These are phyloP conservation scores for Silene conica DNA, from an alignment of 148 eudicot species.

Conservation along the genomic window DNA sequence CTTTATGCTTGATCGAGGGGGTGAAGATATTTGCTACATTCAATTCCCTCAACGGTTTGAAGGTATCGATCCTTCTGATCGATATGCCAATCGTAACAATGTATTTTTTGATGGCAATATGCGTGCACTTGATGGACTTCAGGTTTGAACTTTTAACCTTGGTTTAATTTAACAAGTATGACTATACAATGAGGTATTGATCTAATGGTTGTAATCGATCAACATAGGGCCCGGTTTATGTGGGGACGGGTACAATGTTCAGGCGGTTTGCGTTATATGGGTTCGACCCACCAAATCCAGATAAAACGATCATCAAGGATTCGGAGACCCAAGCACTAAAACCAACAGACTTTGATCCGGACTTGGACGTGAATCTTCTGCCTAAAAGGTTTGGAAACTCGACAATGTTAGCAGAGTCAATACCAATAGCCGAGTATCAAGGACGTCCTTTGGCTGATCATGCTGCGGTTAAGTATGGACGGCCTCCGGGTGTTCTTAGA, in stretches of 20 bases:
- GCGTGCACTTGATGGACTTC: slow-evolving; percentile 94
- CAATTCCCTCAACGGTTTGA: slow-evolving; percentile 70
- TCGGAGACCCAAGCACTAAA: slow-evolving; percentile 43
- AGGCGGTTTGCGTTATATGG: slow-evolving; percentile 90
- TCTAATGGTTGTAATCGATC: too few species aligned
- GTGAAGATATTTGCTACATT: slow-evolving; percentile 89
- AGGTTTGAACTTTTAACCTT: slow-evolving; percentile 30
- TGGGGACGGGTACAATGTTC: slow-evolving; percentile 91
- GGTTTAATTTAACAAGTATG: too few species aligned
- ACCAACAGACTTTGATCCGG: slow-evolving; percentile 70
- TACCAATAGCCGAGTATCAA: slow-evolving; percentile 79
- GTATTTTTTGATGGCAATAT: slow-evolving; percentile 94
- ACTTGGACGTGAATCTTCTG: slow-evolving; percentile 64
- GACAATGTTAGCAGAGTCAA: slow-evolving; percentile 65
- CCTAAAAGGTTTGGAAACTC: slow-evolving; percentile 93
- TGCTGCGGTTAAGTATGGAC: slow-evolving; percentile 63
- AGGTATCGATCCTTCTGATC: slow-evolving; percentile 37
- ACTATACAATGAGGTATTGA: too few species aligned
- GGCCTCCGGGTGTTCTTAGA: slow-evolving; percentile 65
- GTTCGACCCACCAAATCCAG: slow-evolving; percentile 74
- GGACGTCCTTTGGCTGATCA: slow-evolving; percentile 95
- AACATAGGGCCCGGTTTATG: slow-evolving; percentile 82
- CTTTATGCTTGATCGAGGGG: slow-evolving; percentile 93
- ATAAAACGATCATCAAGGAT: slow-evolving; percentile 29
- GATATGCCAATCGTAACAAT: slow-evolving; percentile 69